Conservation (phyloP, 176 grass and related monocot genomes). For the Lolium rigidum region DNA sequence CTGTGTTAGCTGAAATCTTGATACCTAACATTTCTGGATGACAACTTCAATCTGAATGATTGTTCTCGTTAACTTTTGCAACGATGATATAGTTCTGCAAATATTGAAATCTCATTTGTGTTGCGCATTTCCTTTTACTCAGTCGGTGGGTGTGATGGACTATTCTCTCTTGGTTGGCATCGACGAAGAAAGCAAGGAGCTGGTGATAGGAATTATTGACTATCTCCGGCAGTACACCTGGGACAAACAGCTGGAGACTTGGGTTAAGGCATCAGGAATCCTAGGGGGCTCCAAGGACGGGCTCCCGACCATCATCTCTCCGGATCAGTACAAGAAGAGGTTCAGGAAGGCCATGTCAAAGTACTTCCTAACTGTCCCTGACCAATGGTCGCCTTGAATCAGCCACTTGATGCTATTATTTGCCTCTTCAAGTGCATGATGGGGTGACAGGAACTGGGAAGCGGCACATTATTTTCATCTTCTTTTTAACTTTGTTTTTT, state of each 20-base stretch:
- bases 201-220: slow-evolving; percentile 94
- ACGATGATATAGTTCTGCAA: slow-evolving; percentile 7
- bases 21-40: background rate
- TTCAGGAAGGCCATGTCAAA: slow-evolving; percentile 99
- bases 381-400: slow-evolving; percentile 77
- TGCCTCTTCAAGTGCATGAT: slow-evolving; percentile 22
- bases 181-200: slow-evolving; percentile 82
- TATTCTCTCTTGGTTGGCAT: slow-evolving; percentile 94
- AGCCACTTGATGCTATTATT: slow-evolving; percentile 39
- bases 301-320: slow-evolving; percentile 82
- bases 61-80: background rate
- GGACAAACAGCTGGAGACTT: slow-evolving; percentile 97
- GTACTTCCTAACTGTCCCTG: slow-evolving; percentile 90
- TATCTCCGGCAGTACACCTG: slow-evolving; percentile 96
- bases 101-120: background rate
- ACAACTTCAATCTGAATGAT: background rate
- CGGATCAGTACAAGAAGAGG: slow-evolving; percentile 88
- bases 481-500: slow-evolving; percentile 10
- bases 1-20: background rate
- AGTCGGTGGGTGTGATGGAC: slow-evolving; percentile 94
- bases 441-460: slow-evolving; percentile 36
- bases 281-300: slow-evolving; percentile 81
- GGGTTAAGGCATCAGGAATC: slow-evolving; percentile 88
- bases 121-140: slow-evolving; percentile 31
- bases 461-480: background rate